These are phyloP conservation scores for Epichloe uncinata DNA, from an alignment of 2,329 filamentous ascomycete genomes.

Conservation along the genomic window DNA sequence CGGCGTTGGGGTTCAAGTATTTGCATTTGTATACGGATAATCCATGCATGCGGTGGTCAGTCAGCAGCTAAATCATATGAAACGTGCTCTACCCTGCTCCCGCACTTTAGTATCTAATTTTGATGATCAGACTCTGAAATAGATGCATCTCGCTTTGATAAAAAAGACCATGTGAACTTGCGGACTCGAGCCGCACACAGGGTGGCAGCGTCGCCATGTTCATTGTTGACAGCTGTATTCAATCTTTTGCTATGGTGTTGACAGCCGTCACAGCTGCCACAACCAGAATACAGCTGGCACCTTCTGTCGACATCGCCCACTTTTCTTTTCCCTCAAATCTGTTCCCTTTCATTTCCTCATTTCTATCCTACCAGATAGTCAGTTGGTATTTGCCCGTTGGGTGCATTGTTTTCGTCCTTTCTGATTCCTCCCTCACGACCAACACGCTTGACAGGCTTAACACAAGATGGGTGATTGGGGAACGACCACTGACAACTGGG, in stretches of 20 bases:
- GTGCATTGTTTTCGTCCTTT: not conserved
- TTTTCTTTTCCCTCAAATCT: not conserved
- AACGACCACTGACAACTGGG: slow-evolving; percentile 1
- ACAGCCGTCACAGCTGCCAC: not conserved
- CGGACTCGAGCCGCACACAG: too few relatives aligned
- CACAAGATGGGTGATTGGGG: slow-evolving; percentile 5
- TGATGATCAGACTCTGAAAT: too few relatives aligned
- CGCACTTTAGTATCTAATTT: not conserved
- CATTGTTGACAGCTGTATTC: not conserved
- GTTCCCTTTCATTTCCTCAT: not conserved
- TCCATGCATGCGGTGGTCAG: not conserved
- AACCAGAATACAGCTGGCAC: not conserved
- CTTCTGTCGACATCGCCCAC: not conserved
- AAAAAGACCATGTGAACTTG: too few relatives aligned
- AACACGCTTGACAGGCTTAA: not conserved
- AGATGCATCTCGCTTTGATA: too few relatives aligned
- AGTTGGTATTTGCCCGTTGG: not conserved
- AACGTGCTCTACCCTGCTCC: not conserved
- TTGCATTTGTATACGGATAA: not conserved
- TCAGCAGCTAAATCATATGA: not conserved
- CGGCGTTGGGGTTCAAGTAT: slow-evolving; percentile 1
- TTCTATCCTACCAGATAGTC: not conserved
- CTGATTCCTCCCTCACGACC: not conserved
- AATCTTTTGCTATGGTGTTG: not conserved
- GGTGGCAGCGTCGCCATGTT: not conserved